Evolutionary conservation across 2,329 filamentous ascomycete genomes (phyloP).

Genomic region (Coniochaeta sp.): DNA sequence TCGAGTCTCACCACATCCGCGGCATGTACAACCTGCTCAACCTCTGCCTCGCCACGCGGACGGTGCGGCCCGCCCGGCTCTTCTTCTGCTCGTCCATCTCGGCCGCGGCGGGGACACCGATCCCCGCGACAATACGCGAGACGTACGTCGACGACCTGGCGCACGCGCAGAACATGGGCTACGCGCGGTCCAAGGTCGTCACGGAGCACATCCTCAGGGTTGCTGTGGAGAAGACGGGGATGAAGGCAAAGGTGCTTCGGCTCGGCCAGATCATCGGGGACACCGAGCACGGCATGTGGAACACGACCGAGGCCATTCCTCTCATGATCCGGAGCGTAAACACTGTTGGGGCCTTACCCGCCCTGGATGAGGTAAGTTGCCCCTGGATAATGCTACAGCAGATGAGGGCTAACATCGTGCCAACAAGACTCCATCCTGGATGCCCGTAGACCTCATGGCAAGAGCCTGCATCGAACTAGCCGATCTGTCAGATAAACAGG

Average conservation of each 20-base stretch:
- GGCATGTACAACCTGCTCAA: constrained; percentile 37
- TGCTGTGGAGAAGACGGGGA: constrained; percentile 20
- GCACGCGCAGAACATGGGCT: constrained; percentile 41
- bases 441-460: constrained; percentile 28
- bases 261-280: constrained; percentile 41
- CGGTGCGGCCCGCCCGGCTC: constrained; percentile 26
- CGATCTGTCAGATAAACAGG: not conserved
- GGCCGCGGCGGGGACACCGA: constrained; percentile 28
- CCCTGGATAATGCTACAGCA: not conserved
- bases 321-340: constrained; percentile 38
- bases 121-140: constrained; percentile 27
- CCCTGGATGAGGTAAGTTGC: constrained; percentile 27
- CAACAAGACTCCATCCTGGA: constrained; percentile 23
- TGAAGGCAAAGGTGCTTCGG: constrained; percentile 28
- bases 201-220: constrained; percentile 34
- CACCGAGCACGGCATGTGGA: constrained; percentile 37
- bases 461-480: constrained; percentile 11
- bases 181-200: constrained; percentile 41
- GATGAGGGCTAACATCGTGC: not conserved
- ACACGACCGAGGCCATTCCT: constrained; percentile 39
- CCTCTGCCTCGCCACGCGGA: constrained; percentile 26
- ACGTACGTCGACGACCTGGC: constrained; percentile 22
- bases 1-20: constrained; percentile 36
- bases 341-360: constrained; percentile 37
- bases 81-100: constrained; percentile 39